Evolutionary conservation across 225 moss, liverwort and hornwort species (phyloP), one percentile per base, ranked within the genome.

Genomic region (Ulota crispa): DNA sequence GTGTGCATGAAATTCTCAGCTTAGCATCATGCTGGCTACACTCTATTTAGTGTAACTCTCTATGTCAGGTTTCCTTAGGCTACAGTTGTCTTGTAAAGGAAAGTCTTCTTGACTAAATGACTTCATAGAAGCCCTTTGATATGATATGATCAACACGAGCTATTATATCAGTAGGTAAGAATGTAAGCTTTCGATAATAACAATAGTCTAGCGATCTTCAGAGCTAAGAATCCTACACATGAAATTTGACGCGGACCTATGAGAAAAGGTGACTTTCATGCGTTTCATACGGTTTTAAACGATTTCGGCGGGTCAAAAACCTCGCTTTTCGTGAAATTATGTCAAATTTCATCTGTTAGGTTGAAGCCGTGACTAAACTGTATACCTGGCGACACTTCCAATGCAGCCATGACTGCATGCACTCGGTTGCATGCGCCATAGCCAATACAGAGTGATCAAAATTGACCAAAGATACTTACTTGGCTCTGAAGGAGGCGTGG

Each of bases 401-500:
- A 18, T 70, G 32, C 18, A 45, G 78, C 66, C 55, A 67, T 78
- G 32, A 70, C 71, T 67, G 37, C 20, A 37, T 62, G 30, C 18
- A 31, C 63, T 63, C 63, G 16, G 63, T 52, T 50, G 20, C 53
- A 10, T 56, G 42, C 32, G 57, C 70, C 80, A 80, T 80, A 31
- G 64, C 70, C 65, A 27, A 9, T 83, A 75, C 83, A 79, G 70
- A 75, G 64, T 14, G 63, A 18, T 3, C 42, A 4, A 26, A 61
- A 39, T 9, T 45, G 2, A 50, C 39, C 12, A 11, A 26, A 20
- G 7, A 64, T 77, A 83, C 88, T 81, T 83, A 91, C 91, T 84
- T 89, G 32, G 85, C 79, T 81, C 95, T 73, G 86, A 73, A 94
- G 31, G 82, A 81, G 39, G 80, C 80, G 71, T 94, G 90, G 78